These are phyloP conservation scores for Erigeron canadensis DNA, from an alignment of 129 eudicot genomes.

Conservation along the genomic window DNA sequence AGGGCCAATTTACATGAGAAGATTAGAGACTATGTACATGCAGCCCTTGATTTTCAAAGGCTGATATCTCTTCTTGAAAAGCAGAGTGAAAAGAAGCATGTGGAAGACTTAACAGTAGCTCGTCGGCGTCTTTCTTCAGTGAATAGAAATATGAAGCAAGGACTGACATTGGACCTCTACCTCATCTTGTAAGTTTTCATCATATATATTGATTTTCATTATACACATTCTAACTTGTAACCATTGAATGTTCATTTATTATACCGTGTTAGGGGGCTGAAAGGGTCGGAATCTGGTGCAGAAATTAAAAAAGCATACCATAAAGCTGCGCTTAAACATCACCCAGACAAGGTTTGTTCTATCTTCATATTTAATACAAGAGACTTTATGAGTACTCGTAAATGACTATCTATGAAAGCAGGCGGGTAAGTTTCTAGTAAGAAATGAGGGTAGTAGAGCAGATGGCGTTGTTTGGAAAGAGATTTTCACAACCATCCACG, in stretches of 20 bases:
- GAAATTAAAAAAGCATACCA: slow-evolving; percentile 91
- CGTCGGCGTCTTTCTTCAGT: slow-evolving; percentile 57
- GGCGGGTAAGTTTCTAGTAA: slow-evolving; percentile 72
- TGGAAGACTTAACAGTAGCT: slow-evolving; percentile 52
- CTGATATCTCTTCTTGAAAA: slow-evolving; percentile 61
- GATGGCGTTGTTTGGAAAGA: slow-evolving; percentile 69
- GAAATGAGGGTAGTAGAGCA: slow-evolving; percentile 57
- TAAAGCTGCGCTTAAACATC: slow-evolving; percentile 93
- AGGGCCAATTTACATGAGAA: slow-evolving; percentile 88
- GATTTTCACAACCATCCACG: slow-evolving; percentile 52
- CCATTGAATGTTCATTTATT: slow-evolving; percentile 2
- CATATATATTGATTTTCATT: not conserved
- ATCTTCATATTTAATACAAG: not conserved
- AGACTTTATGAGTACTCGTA: not conserved
- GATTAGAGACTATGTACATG: slow-evolving; percentile 84
- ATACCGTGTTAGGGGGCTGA: slow-evolving; percentile 60
- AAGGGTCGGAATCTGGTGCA: slow-evolving; percentile 63
- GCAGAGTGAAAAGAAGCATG: slow-evolving; percentile 30
- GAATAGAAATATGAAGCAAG: slow-evolving; percentile 52
- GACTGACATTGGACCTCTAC: slow-evolving; percentile 54
- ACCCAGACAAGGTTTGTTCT: slow-evolving; percentile 81
- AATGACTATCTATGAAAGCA: slow-evolving; percentile 27
- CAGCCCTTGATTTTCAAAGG: slow-evolving; percentile 62
- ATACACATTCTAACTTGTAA: not conserved
- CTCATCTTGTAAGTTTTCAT: slow-evolving; percentile 65